Base-by-base conservation (phyloP, 1,284 basidiomycete genomes). In the Cronartium quercuum region DNA sequence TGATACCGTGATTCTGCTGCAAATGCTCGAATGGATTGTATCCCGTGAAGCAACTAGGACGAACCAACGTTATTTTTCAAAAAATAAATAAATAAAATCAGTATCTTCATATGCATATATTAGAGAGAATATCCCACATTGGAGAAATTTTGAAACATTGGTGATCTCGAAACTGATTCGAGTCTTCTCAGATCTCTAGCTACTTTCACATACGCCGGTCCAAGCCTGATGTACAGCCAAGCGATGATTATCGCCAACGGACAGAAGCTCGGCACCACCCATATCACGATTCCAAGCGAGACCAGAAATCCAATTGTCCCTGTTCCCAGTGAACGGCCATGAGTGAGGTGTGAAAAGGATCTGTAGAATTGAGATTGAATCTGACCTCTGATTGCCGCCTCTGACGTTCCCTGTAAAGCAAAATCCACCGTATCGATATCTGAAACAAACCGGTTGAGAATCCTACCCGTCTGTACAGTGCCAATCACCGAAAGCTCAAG, bases 241-340 rank as follows among this genome's bases (percentile, higher is more conserved):
- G 71, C 64, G n/a, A 75, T 67, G n/a, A 75, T 47, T 9, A 67
- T 21, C 3, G 71, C 71, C 13, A 75, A 58, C 18, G 71, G 71
- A 10, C 64, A 51, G 24, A 75, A 75, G 15, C 44, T 66, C 18
- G 71, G 71, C 10, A 89, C 85, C 18, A 88, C 84, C 24, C 83
- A 84, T 29, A 75, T 67, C 18, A 75, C 61, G 7, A 75, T 63
- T 12, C 51, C 58, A 34, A 75, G 55, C 1, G 71, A 75, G n/a
- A 86, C 85, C n/a, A 87, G 12, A 79, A 89, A 89, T 76, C 86
- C 86, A 67, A 89, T 81, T 6, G 86, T 81, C 5, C 88, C 88
- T 15, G 29, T 41, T 47, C n/a, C n/a, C 42, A 47, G 10, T 12
- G 10, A 12, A 47, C n/a, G 42, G 42, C n/a, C 42, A 12, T 47